A percentile compares a stretch with the other conserved stretches of the same genome.
These are phyloP conservation scores for apple (Malus domestica) DNA, from an alignment of 306 rosid species.

Conservation along the genomic window DNA sequence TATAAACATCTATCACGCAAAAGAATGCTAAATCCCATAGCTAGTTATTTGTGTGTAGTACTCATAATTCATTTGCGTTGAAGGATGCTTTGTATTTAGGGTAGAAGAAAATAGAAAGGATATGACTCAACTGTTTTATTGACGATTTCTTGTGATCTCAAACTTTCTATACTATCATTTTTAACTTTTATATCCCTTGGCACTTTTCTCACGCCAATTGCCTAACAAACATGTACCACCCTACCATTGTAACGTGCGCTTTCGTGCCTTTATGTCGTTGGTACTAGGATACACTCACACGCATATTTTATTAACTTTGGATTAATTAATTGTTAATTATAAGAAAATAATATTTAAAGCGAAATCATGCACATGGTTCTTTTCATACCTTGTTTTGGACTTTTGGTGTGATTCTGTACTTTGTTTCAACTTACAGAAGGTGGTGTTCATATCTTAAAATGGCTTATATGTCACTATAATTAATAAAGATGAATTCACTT, in stretches of 20 bases:
- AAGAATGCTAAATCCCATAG: not conserved
- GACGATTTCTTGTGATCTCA: conserved; percentile 20
- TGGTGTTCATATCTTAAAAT: not conserved
- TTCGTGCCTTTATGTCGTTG: not conserved
- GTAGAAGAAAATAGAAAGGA: not conserved
- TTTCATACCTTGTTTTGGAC: not conserved
- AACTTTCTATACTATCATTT: conserved; percentile 1
- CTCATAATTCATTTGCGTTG: not conserved
- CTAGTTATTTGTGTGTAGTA: not conserved
- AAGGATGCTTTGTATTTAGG: not conserved
- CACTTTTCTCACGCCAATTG: conserved; percentile 20
- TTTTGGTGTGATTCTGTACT: not conserved
- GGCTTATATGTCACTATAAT: not conserved
- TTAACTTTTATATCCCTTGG: conserved; percentile 1
- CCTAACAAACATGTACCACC: not conserved
- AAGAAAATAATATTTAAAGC: not conserved
- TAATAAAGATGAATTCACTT: not conserved
- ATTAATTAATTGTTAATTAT: not conserved
- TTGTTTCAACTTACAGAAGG: not conserved
- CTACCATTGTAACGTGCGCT: not conserved
- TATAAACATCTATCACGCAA: not conserved
- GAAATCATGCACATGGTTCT: not conserved
- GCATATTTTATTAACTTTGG: not conserved
- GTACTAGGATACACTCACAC: not conserved
- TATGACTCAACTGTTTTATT: conserved; percentile 21